Base-by-base conservation (phyloP, 148 eudicot genomes). In the Nyssa sinensis region DNA sequence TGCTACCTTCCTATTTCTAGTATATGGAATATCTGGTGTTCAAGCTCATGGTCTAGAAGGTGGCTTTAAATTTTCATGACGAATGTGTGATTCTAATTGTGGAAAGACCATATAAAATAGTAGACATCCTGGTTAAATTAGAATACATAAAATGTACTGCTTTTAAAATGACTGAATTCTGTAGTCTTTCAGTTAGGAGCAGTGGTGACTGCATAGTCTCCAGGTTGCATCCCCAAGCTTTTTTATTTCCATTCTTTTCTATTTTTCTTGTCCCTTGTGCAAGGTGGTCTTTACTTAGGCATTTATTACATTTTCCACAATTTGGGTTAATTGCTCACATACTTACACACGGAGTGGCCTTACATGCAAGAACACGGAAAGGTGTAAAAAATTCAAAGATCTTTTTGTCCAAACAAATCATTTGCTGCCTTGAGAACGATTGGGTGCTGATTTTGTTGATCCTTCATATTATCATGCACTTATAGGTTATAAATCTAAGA, bases 121-220 rank as follows among this genome's bases (percentile, higher is more conserved):
- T 67, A 24, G 59, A 24, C 57, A 27, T 32, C 72, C 34, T 66
- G 57, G 14, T 71, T 72, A 51, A 11, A n/a, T 35, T 66, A 73
- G 33, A 67, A 58, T 34, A 29, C 44, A 68, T 70, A 24, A n/a
- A 5, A 28, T 27, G 5, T 47, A 68, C 31, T 49, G 35, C 72
- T 37, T 67, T 6, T 66, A 37, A 16, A 37, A 57, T n/a, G 16
- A 29, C 39, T 75, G 78, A 57, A 24, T 4, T 41, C 10, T 66
- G n/a, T 9, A 17, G 72, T 14, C 13, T 24, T 53, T 27, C 44
- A 51, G 27, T 28, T 58, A 30, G 37, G 35, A 28, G 62, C 49
- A 39, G 27, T 25, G n/a, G 58, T 67, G 24, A 16, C 7, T 0
- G 53, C n/a, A n/a, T 37, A 34, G 44, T 57, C 23, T n/a, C 27